Conservation (phyloP, 2,329 filamentous ascomycete species). For the Corynespora cassiicola region DNA sequence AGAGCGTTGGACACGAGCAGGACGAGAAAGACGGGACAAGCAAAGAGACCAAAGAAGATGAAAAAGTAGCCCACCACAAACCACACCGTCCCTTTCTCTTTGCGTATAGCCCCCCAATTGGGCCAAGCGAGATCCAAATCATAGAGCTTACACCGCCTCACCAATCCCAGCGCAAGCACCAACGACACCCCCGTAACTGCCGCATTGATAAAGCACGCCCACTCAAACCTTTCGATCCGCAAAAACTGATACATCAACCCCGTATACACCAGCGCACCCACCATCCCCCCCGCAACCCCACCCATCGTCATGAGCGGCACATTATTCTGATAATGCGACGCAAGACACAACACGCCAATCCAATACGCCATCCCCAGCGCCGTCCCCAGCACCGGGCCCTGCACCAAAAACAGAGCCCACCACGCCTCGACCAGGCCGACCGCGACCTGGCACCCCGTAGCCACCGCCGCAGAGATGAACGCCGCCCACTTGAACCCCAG, state of each 20-base stretch:
- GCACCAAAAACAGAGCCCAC: constrained; percentile 8
- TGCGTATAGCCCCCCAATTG: too few species aligned
- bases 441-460: constrained; percentile 5
- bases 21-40: constrained; percentile 16
- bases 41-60: constrained; percentile 15
- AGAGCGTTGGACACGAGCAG: constrained; percentile 12
- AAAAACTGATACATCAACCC: constrained; percentile 1
- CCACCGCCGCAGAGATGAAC: constrained; percentile 1
- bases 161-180: constrained; percentile 8
- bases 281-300: constrained; percentile 22
- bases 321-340: constrained; percentile 27
- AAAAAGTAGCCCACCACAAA: constrained; percentile 11
- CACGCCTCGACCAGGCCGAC: constrained; percentile 5
- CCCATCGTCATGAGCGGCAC: constrained; percentile 43
- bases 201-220: constrained; percentile 2
- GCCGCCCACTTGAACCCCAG: neutral
- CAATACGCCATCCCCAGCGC: constrained; percentile 22
- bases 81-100: constrained; percentile 4
- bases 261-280: constrained; percentile 23
- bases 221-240: neutral
- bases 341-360: constrained; percentile 17
- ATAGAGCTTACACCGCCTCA: constrained; percentile 2
- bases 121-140: too few species aligned
- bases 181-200: constrained; percentile 14
- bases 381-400: constrained; percentile 20